These are phyloP conservation scores for Salix koriyanagi DNA, from an alignment of 345 rosid species.

Conservation along the genomic window DNA sequence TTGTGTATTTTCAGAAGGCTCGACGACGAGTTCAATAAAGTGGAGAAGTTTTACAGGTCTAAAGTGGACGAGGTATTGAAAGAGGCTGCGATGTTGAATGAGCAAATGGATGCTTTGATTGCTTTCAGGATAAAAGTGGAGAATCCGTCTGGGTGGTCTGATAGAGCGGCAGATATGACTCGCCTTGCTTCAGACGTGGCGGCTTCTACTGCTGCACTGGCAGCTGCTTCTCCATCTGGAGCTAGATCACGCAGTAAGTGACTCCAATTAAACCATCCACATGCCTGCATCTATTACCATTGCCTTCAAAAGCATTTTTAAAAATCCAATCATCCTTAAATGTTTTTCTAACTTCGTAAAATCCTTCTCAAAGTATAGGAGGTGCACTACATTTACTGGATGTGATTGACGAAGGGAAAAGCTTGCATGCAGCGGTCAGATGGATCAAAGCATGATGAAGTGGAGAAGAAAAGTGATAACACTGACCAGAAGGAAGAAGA, in stretches of 20 bases:
- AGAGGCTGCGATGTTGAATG: slow-evolving; percentile 49
- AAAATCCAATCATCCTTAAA: neutral
- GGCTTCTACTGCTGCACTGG: slow-evolving; percentile 42
- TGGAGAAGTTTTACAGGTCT: slow-evolving; percentile 41
- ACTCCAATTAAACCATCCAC: neutral
- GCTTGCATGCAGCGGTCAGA: slow-evolving; percentile 39
- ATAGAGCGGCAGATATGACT: slow-evolving; percentile 46
- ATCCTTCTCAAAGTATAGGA: slow-evolving; percentile 26
- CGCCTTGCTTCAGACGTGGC: slow-evolving; percentile 59
- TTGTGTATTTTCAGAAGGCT: slow-evolving; percentile 53
- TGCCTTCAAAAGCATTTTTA: neutral
- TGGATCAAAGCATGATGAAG: slow-evolving; percentile 24
- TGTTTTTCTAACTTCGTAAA: neutral
- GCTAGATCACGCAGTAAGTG: slow-evolving; percentile 45
- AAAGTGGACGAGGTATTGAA: slow-evolving; percentile 55
- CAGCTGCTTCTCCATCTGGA: slow-evolving; percentile 47
- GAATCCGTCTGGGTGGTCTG: slow-evolving; percentile 47
- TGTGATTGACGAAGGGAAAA: slow-evolving; percentile 47
- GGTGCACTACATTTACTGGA: slow-evolving; percentile 39
- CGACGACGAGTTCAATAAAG: slow-evolving; percentile 66
- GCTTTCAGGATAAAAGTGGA: slow-evolving; percentile 71
- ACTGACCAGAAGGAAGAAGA: neutral
- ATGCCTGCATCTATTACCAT: neutral
- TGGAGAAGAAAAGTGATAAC: slow-evolving; percentile 6
- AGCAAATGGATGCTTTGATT: slow-evolving; percentile 72